Evolutionary conservation across 2,329 filamentous ascomycete species (phyloP).

Genomic region (Cytospora leucostoma): DNA sequence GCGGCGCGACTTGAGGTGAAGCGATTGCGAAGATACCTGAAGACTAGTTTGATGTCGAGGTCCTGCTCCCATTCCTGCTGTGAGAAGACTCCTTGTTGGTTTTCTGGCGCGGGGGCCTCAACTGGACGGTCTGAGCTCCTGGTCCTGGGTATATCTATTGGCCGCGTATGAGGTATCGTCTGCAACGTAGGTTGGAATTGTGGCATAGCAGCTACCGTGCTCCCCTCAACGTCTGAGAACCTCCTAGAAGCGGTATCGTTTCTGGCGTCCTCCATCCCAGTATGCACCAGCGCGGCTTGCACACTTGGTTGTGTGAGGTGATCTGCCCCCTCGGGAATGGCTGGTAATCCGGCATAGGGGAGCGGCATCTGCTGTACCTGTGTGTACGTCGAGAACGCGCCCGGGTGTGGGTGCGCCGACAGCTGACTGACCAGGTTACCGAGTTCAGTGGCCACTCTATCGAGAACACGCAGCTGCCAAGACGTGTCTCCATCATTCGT

Average conservation of each 20-base stretch:
- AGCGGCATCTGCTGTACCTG: slow-evolving; percentile 64
- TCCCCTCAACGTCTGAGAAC: slow-evolving; percentile 21
- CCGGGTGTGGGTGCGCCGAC: slow-evolving; percentile 72
- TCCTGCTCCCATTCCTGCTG: slow-evolving; percentile 93
- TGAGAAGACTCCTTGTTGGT: slow-evolving; percentile 45
- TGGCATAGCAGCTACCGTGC: slow-evolving; percentile 31
- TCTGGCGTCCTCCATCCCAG: slow-evolving; percentile 29
- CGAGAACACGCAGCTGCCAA: slow-evolving; percentile 79
- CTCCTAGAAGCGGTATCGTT: slow-evolving; percentile 10
- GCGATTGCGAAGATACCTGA: slow-evolving; percentile 78
- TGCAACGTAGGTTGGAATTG: slow-evolving; percentile 47
- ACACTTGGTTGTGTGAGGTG: slow-evolving; percentile 31
- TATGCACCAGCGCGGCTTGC: slow-evolving; percentile 15
- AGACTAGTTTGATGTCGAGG: slow-evolving; percentile 87
- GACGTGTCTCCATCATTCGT: slow-evolving; percentile 42
- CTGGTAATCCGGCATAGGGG: slow-evolving; percentile 77
- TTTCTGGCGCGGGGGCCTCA: slow-evolving; percentile 27
- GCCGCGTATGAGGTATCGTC: slow-evolving; percentile 44
- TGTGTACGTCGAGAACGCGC: slow-evolving; percentile 82
- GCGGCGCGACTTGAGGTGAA: slow-evolving; percentile 58
- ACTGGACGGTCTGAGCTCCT: slow-evolving; percentile 27
- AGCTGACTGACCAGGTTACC: slow-evolving; percentile 81
- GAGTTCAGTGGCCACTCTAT: slow-evolving; percentile 83
- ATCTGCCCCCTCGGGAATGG: slow-evolving; percentile 56
- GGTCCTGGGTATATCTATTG: slow-evolving; percentile 41